Conservation (phyloP, 192 early-diverging fungal genomes). For the Oehlia diaphana region DNA sequence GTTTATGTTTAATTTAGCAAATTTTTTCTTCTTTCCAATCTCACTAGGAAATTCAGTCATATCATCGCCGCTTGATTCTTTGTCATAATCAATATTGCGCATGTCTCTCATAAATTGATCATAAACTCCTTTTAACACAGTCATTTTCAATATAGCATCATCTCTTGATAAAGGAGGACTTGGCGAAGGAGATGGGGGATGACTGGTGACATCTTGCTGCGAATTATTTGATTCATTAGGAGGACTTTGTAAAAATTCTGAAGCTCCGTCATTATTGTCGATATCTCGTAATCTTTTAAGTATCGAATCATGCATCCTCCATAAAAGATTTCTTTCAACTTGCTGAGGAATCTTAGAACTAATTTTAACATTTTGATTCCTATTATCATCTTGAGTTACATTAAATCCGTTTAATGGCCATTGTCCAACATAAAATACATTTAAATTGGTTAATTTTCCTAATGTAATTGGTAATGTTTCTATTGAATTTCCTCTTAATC, state of each 20-base stretch:
- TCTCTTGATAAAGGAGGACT: conserved; percentile 25
- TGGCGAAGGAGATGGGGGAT: conserved; percentile 21
- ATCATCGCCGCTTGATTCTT: conserved; percentile 24
- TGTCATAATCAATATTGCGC: conserved; percentile 20
- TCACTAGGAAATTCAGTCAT: conserved; percentile 20
- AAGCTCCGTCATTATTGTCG: conserved; percentile 39
- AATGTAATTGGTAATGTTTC: conserved; percentile 42
- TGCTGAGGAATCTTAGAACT: conserved; percentile 43
- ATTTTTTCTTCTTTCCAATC: conserved; percentile 27
- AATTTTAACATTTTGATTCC: conserved; percentile 34
- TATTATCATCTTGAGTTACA: conserved; percentile 34
- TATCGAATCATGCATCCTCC: conserved; percentile 51
- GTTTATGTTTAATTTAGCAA: conserved; percentile 19
- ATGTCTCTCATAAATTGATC: conserved; percentile 45
- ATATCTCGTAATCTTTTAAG: conserved; percentile 46
- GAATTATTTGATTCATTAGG: conserved; percentile 23
- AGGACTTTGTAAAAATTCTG: conserved; percentile 27
- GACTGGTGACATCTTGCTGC: conserved; percentile 6
- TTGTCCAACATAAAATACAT: conserved; percentile 46
- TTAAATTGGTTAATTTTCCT: conserved; percentile 35
- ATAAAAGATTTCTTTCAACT: conserved; percentile 43
- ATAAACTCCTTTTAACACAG: conserved; percentile 44
- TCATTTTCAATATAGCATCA: conserved; percentile 45
- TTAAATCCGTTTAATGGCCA: conserved; percentile 47
- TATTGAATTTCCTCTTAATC: conserved; percentile 40